Conservation (phyloP, 257 asterid species). For the Cruciata laevipes region DNA sequence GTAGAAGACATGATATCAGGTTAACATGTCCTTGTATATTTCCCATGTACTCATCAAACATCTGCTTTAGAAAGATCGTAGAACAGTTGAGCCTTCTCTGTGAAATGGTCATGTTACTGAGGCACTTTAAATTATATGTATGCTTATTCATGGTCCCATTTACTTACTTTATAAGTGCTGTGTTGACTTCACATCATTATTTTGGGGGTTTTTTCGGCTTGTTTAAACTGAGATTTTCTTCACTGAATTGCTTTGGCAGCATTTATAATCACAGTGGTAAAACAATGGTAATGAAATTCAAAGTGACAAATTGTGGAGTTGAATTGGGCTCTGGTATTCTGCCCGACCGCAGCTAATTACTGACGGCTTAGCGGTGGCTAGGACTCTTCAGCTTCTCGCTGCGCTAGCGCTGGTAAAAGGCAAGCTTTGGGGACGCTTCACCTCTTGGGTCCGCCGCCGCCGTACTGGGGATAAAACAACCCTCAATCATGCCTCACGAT, state of each 20-base stretch:
- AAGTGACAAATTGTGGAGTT: no score
- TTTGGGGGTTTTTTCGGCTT: not conserved
- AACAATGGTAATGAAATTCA: no score
- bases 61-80: not conserved
- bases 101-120: not conserved
- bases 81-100: not conserved
- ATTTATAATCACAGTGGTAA: slow-evolving; percentile 33
- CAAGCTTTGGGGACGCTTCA: no score
- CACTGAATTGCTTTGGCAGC: slow-evolving; percentile 21
- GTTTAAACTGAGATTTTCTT: not conserved
- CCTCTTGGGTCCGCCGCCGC: no score
- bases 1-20: not conserved
- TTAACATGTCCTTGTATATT: not conserved
- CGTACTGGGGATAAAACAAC: no score
- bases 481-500: no score
- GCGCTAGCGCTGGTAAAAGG: no score
- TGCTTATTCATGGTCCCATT: not conserved
- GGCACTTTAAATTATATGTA: not conserved
- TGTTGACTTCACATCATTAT: not conserved
- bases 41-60: not conserved
- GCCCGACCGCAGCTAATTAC: no score
- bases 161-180: not conserved
- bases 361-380: no score
- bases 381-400: no score
- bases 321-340: no score